Conservation (phyloP, 768 basidiomycete genomes). For the Trametes cinnabarina region DNA sequence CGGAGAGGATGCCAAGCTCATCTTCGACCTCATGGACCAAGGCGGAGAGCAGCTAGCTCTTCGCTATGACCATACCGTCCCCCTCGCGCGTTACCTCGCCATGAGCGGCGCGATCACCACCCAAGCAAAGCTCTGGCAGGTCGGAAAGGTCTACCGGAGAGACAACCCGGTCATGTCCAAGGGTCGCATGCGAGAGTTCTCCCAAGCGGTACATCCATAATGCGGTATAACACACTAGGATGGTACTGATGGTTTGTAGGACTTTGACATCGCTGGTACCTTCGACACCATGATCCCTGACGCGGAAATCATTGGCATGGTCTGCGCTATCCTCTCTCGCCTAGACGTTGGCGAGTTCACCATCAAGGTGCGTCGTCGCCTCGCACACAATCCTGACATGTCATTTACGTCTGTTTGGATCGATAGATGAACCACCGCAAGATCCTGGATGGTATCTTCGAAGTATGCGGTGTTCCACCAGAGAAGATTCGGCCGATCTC, state of each 20-base stretch:
- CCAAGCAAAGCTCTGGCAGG: constrained; percentile 89
- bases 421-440: constrained; percentile 90
- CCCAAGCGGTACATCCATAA: constrained; percentile 60
- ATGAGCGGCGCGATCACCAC: constrained; percentile 84
- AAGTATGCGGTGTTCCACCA: constrained; percentile 88
- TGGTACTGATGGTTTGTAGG: constrained; percentile 44
- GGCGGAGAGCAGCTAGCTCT: constrained; percentile 95
- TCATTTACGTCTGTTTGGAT: neutral
- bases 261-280: constrained; percentile 88
- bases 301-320: constrained; percentile 80
- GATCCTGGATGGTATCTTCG: constrained; percentile 95
- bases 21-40: constrained; percentile 96
- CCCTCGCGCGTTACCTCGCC: constrained; percentile 91
- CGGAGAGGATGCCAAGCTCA: constrained; percentile 95
- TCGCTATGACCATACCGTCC: constrained; percentile 96
- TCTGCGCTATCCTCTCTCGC: constrained; percentile 76
- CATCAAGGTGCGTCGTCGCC: constrained; percentile 63
- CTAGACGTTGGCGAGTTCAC: constrained; percentile 94
- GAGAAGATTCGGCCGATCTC: constrained; percentile 92
- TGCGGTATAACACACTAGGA: constrained; percentile 22
- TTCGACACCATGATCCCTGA: constrained; percentile 99
- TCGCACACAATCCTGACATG: neutral
- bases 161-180: constrained; percentile 98
- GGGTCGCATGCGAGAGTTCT: constrained; percentile 98
- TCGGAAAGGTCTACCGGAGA: constrained; percentile 97